Evolutionary conservation across 2,329 filamentous ascomycete species (phyloP).

Genomic region (Epicoccum nigrum): DNA sequence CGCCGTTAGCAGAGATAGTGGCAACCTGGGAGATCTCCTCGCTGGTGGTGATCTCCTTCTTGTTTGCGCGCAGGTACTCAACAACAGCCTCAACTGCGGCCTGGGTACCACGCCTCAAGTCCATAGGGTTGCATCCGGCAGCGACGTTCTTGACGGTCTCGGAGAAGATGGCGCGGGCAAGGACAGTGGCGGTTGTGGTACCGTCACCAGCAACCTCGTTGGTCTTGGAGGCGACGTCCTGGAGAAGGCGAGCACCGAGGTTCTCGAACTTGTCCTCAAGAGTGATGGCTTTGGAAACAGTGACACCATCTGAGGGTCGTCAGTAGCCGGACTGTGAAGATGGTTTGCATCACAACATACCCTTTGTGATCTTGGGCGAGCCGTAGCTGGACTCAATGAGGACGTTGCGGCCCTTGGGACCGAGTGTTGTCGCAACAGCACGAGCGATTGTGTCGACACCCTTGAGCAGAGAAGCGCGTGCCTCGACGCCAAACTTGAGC

Average conservation of each 20-base stretch:
- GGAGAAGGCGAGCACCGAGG: conserved; percentile 92
- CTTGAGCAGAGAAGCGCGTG: conserved; percentile 81
- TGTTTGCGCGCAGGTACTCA: conserved; percentile 92
- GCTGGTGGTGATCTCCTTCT: conserved; percentile 96
- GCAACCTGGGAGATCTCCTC: conserved; percentile 97
- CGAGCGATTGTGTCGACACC: conserved; percentile 97
- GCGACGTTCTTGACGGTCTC: conserved; percentile 99
- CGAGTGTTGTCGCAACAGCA: conserved; percentile 93
- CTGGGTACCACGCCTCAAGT: conserved; percentile 95
- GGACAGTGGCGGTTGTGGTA: conserved; percentile 96
- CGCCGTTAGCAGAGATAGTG: conserved; percentile 97
- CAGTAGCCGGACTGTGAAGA: conserved; percentile 14
- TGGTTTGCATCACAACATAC: conserved; percentile 55
- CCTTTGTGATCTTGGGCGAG: conserved; percentile 99
- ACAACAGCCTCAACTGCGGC: conserved; percentile 94
- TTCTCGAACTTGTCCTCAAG: conserved; percentile 99
- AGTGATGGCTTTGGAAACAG: conserved; percentile 75
- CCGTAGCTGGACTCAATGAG: conserved; percentile 98
- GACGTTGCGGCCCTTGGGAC: conserved; percentile 98
- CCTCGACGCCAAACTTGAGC: conserved; percentile 97
- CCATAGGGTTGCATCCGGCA: conserved; percentile 99
- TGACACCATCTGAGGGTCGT: conserved; percentile 55
- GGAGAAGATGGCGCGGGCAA: conserved; percentile 97
- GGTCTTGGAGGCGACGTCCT: conserved; percentile 98
- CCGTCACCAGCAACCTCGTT: conserved; percentile 99